phyloP scores from a whole-genome alignment of 805 yeast genomes.

The Metschnikowia matae region DNA sequence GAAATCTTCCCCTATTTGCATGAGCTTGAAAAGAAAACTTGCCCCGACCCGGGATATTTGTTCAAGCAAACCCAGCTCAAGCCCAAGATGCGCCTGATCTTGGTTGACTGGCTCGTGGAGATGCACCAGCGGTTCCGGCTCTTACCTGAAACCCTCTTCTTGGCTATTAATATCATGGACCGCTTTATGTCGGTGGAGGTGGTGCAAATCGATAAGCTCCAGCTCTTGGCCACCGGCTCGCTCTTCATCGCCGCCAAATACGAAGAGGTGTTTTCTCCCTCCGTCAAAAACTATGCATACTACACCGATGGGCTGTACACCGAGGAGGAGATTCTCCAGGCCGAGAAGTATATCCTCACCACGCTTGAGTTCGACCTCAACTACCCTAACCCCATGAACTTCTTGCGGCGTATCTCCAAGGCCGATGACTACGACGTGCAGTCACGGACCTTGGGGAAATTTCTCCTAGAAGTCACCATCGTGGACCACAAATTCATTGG shows the following conservation, averaged over 20 bases:
- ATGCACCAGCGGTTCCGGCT: slow-evolving; percentile 81
- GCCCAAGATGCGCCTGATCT: slow-evolving; percentile 79
- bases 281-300: slow-evolving; percentile 78
- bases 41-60: slow-evolving; percentile 70
- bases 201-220: slow-evolving; percentile 75
- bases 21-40: slow-evolving; percentile 64
- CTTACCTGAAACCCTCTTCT: slow-evolving; percentile 77
- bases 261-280: slow-evolving; percentile 88
- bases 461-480: slow-evolving; percentile 70
- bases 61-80: slow-evolving; percentile 61
- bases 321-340: slow-evolving; percentile 75
- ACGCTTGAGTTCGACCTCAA: slow-evolving; percentile 69
- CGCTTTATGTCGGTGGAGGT: slow-evolving; percentile 72
- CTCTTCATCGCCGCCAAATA: slow-evolving; percentile 88
- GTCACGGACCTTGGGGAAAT: slow-evolving; percentile 81
- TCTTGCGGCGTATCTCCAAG: slow-evolving; percentile 79
- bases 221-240: slow-evolving; percentile 80
- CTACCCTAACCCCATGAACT: slow-evolving; percentile 88
- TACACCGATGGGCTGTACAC: slow-evolving; percentile 83
- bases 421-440: slow-evolving; percentile 87
- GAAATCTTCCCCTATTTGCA: slow-evolving; percentile 82
- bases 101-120: slow-evolving; percentile 93
- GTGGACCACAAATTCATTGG: slow-evolving; percentile 75
- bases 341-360: slow-evolving; percentile 75
- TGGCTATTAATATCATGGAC: slow-evolving; percentile 85